These are phyloP conservation scores for Malbranchea zuffiana DNA, from an alignment of 2,329 filamentous ascomycete species.

Conservation along the genomic window DNA sequence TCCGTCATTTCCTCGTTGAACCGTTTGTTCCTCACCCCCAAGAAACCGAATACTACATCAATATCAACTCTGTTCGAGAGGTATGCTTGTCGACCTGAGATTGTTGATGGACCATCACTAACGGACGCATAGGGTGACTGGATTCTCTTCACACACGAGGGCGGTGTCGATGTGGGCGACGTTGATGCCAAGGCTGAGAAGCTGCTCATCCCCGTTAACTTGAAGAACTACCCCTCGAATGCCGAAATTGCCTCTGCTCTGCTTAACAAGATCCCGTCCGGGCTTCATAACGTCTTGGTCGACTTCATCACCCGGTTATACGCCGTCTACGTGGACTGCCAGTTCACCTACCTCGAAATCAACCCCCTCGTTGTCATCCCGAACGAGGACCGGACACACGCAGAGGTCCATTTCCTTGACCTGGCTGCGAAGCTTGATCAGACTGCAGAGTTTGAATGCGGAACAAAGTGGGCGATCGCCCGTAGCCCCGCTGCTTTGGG, in stretches of 20 bases:
- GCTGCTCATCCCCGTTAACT: slow-evolving; percentile 91
- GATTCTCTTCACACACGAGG: slow-evolving; percentile 99
- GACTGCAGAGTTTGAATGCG: slow-evolving; percentile 98
- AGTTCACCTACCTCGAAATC: slow-evolving; percentile 99
- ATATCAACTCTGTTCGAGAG: slow-evolving; percentile 99
- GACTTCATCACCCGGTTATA: slow-evolving; percentile 99
- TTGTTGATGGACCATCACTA: slow-evolving; percentile 6
- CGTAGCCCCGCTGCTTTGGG: slow-evolving; percentile 82
- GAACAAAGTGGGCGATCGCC: slow-evolving; percentile 96
- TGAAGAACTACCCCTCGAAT: slow-evolving; percentile 90
- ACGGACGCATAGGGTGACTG: slow-evolving; percentile 70
- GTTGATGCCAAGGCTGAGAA: slow-evolving; percentile 98
- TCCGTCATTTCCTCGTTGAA: slow-evolving; percentile 95
- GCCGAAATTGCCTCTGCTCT: slow-evolving; percentile 77
- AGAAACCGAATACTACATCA: slow-evolving; percentile 98
- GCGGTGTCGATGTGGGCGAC: slow-evolving; percentile 98
- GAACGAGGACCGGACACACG: slow-evolving; percentile 82
- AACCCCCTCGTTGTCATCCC: slow-evolving; percentile 98
- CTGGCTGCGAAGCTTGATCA: slow-evolving; percentile 97
- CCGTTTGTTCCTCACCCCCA: slow-evolving; percentile 93
- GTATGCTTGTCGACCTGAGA: slow-evolving; percentile 50
- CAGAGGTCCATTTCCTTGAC: slow-evolving; percentile 95
- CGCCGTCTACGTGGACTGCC: slow-evolving; percentile 98
- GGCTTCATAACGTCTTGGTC: slow-evolving; percentile 93
- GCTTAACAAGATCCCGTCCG: slow-evolving; percentile 85